These are phyloP conservation scores for Sporisorium iseilematis-ciliati DNA, from an alignment of 1,284 basidiomycete genomes.

Conservation along the genomic window DNA sequence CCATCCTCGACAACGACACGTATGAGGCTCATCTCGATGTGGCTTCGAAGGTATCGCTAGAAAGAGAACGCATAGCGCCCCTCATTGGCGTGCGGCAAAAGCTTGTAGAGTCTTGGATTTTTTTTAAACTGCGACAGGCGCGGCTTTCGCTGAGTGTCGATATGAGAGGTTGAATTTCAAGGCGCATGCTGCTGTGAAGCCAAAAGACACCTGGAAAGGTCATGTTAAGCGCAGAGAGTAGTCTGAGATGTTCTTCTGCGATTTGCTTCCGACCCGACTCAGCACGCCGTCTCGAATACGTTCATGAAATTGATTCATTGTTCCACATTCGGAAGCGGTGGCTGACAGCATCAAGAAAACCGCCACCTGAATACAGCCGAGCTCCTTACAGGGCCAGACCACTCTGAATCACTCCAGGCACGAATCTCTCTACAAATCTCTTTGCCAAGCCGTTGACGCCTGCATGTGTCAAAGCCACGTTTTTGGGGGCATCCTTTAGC, in stretches of 20 bases:
- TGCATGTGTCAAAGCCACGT: conserved; percentile 16
- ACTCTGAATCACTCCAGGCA: background rate
- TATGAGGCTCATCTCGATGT: too few relatives aligned
- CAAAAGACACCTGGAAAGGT: background rate
- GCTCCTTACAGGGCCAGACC: background rate
- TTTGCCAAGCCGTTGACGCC: conserved; percentile 1
- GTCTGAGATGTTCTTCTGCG: background rate
- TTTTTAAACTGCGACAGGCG: conserved; percentile 3
- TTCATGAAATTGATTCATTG: too few relatives aligned
- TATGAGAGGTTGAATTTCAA: background rate
- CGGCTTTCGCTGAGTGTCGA: conserved; percentile 7
- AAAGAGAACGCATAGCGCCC: too few relatives aligned
- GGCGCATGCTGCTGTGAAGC: conserved; percentile 1
- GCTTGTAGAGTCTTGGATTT: background rate
- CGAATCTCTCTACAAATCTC: too few relatives aligned
- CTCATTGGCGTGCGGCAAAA: too few relatives aligned
- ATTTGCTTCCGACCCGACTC: background rate
- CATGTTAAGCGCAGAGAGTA: background rate
- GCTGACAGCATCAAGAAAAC: too few relatives aligned
- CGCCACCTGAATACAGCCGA: conserved; percentile 1
- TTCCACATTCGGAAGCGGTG: too few relatives aligned
- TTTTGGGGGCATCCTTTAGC: background rate
- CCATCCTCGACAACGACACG: too few relatives aligned
- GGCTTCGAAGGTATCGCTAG: too few relatives aligned
- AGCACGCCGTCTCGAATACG: too few relatives aligned